Base-by-base conservation (phyloP, 139 green algal species). In the Micromonas pusilla region DNA sequence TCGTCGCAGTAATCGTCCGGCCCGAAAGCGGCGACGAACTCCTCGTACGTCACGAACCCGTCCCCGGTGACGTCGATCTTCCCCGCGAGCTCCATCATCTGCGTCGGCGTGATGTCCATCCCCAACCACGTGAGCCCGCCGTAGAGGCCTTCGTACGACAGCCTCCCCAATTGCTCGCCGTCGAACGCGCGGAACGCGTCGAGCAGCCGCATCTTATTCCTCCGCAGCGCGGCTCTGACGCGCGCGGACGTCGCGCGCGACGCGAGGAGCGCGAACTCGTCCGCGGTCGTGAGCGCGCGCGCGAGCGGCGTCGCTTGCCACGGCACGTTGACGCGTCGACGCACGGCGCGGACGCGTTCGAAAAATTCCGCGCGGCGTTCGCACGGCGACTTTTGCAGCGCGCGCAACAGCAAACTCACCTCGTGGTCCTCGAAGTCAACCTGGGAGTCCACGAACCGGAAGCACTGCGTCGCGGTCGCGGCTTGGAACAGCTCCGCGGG, bases 371-470 rank as follows among this genome's bases (percentile, higher is more conserved):
- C 52, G 23, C 76, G 64, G 13, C 68, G 57, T 13, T 77, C 68
- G 72, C 72, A 78, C 2, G 52, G n/a, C 5, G 52, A 31, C 21
- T 21, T 31, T 52, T 78, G 72, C 28, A 82, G 60, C 9, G 70
- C 67, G 6, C 77, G 77, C 20, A 75, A 39, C 0, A 82, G 57
- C 3, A 77, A 34, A 37, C 30, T 38, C 37, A 82, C 26, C 52
- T 78, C 70, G 19, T 65, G 25, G 52, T 77, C 70, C 64, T 82
- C 71, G 38, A 73, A 82, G 36, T 77, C 77, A 19, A 67, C 45
- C 34, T 82, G 66, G 2, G 62, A 76, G 57, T 82, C 77, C 45
- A 82, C 21, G 71, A 76, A 82, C 36, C 77, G 39, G 52, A 70
- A 78, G 54, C 68, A 70, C 52, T 78, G 68, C 28, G 38, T 38